Evolutionary conservation across 495 filamentous ascomycete species (phyloP).

Genomic region (Glutinoglossum americanum): DNA sequence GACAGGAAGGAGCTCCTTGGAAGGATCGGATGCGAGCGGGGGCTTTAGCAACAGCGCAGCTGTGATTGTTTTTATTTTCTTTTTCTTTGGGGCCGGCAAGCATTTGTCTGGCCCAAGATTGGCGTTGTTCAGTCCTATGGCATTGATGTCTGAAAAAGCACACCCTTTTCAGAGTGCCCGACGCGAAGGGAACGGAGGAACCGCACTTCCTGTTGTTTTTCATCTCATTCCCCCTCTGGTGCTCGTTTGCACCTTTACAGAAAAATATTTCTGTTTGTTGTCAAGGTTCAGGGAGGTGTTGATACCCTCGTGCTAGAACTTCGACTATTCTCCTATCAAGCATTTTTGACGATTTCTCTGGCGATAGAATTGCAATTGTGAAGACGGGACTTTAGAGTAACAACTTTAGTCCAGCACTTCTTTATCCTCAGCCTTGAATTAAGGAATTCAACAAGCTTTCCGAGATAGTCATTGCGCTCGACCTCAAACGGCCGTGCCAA

Average conservation of each 20-base stretch:
- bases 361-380: background rate
- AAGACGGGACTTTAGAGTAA: background rate
- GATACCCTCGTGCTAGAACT: background rate
- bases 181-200: background rate
- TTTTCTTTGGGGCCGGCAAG: background rate
- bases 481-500: no score
- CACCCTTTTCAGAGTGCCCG: background rate
- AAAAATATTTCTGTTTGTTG: background rate
- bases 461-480: background rate
- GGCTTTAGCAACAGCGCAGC: background rate
- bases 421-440: background rate
- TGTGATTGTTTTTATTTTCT: no score
- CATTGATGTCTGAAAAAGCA: background rate
- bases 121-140: background rate
- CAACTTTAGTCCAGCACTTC: background rate
- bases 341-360: background rate
- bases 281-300: background rate
- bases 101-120: background rate
- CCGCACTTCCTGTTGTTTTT: background rate
- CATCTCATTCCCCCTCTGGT: background rate
- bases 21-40: constrained; percentile 53
- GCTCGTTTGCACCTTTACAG: background rate
- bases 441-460: background rate
- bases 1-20: constrained; percentile 53
- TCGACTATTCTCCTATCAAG: background rate